Evolutionary conservation across 2,329 filamentous ascomycete species (phyloP).

Genomic region (Nakataea oryzae): DNA sequence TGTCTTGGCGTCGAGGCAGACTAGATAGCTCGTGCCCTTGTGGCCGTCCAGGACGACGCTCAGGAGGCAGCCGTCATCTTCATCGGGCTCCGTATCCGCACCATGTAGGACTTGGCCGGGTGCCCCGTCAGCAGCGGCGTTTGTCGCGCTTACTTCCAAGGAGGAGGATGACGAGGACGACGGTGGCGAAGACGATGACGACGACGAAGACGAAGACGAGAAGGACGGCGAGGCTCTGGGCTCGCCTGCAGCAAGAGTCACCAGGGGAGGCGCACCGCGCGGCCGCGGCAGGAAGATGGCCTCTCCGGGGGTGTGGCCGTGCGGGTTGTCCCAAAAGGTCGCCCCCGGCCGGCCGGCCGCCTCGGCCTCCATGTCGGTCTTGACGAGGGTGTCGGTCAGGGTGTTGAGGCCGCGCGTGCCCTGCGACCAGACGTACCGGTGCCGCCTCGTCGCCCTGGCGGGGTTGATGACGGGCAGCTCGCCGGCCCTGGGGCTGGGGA

Average conservation of each 20-base stretch:
- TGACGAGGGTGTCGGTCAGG: conserved; percentile 52
- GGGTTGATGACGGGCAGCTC: conserved; percentile 61
- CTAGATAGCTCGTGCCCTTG: conserved; percentile 49
- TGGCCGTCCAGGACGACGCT: conserved; percentile 54
- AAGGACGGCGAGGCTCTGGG: background rate
- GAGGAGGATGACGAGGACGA: background rate
- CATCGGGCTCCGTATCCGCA: conserved; percentile 21
- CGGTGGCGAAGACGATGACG: background rate
- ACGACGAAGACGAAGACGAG: background rate
- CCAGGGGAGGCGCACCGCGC: background rate
- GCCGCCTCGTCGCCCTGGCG: conserved; percentile 33
- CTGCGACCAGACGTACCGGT: conserved; percentile 52
- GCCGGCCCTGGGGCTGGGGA: conserved; percentile 38
- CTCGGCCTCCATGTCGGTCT: conserved; percentile 49
- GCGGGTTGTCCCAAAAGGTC: conserved; percentile 16
- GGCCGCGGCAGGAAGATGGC: conserved; percentile 54
- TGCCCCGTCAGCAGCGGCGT: conserved; percentile 8
- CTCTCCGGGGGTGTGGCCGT: conserved; percentile 58
- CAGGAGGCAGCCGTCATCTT: conserved; percentile 56
- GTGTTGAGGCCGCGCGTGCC: conserved; percentile 46
- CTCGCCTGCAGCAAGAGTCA: background rate
- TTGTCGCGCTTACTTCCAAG: conserved; percentile 11
- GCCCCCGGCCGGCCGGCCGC: no score
- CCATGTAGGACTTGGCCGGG: background rate
- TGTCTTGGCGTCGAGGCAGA: conserved; percentile 52